phyloP scores from a whole-genome alignment of 2,329 filamentous ascomycete genomes.

The Neophaeococcomyces mojaviensis region DNA sequence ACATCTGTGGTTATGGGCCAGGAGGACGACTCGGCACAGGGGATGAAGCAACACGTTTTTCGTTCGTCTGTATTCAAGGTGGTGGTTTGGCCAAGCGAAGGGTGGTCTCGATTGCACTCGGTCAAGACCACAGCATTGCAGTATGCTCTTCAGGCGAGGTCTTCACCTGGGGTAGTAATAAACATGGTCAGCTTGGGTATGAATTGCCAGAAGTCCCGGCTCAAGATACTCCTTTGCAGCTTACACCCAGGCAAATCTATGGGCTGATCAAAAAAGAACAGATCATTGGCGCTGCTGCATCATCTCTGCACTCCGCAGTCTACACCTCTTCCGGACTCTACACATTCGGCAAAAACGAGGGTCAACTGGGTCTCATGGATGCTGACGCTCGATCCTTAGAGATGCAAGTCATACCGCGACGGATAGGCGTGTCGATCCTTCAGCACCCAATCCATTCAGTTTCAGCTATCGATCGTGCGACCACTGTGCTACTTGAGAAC shows the following conservation, averaged over 20 bases:
- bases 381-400: conserved; percentile 88
- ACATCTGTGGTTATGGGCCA: conserved; percentile 84
- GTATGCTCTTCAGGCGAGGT: conserved; percentile 80
- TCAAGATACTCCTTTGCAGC: conserved; percentile 78
- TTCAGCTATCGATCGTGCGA: conserved; percentile 83
- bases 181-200: conserved; percentile 79
- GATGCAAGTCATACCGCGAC: conserved; percentile 71
- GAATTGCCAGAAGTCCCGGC: conserved; percentile 52
- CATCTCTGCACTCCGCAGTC: conserved; percentile 82
- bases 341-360: conserved; percentile 91
- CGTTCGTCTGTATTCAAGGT: conserved; percentile 72
- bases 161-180: conserved; percentile 91
- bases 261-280: conserved; percentile 80
- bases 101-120: conserved; percentile 70
- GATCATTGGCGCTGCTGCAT: conserved; percentile 77
- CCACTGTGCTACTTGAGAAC: conserved; percentile 75
- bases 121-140: conserved; percentile 84
- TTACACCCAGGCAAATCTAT: conserved; percentile 78
- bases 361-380: conserved; percentile 88
- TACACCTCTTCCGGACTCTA: conserved; percentile 75
- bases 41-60: conserved; percentile 82
- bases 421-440: conserved; percentile 79
- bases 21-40: conserved; percentile 84
- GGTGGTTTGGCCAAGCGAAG: conserved; percentile 66
- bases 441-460: conserved; percentile 65